Percentiles rank a stretch among this genome's conserved stretches.
Evolutionary conservation across 768 basidiomycete genomes (phyloP).

Genomic region (Kwoniella botswanensis): DNA sequence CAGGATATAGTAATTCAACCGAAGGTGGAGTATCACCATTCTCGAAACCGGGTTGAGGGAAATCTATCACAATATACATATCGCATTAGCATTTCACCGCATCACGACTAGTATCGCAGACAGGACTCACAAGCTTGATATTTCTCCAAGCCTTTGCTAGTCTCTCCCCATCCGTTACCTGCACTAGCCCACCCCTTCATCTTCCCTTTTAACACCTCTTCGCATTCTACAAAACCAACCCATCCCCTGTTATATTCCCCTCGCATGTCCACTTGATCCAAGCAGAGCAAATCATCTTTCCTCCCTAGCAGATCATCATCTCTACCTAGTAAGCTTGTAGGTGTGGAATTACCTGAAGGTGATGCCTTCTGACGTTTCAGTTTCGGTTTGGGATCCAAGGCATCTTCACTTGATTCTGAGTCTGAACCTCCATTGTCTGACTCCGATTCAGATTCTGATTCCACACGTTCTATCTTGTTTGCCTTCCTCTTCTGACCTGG

Average conservation of each 20-base stretch:
- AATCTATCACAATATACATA: slow-evolving; percentile 30
- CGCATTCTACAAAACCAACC: slow-evolving; percentile 41
- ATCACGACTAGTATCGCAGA: not conserved
- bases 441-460: slow-evolving; percentile 34
- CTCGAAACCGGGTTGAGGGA: slow-evolving; percentile 53
- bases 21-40: slow-evolving; percentile 43
- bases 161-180: slow-evolving; percentile 17
- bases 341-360: slow-evolving; percentile 1
- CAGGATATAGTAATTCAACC: slow-evolving; percentile 53
- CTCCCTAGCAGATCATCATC: slow-evolving; percentile 25
- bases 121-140: slow-evolving; percentile 47
- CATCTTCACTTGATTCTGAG: slow-evolving; percentile 20
- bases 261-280: slow-evolving; percentile 36
- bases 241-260: slow-evolving; percentile 46
- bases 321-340: slow-evolving; percentile 12
- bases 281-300: slow-evolving; percentile 13
- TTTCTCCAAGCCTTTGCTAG: slow-evolving; percentile 37
- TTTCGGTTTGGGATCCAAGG: slow-evolving; percentile 19
- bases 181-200: slow-evolving; percentile 34
- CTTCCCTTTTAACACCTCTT: slow-evolving; percentile 37
- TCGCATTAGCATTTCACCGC: not conserved
- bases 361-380: slow-evolving; percentile 13
- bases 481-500: slow-evolving; percentile 25
- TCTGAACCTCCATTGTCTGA: slow-evolving; percentile 8
- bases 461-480: slow-evolving; percentile 13